Base-by-base conservation (phyloP, 768 basidiomycete species). In the Xerocomellus intermedius region DNA sequence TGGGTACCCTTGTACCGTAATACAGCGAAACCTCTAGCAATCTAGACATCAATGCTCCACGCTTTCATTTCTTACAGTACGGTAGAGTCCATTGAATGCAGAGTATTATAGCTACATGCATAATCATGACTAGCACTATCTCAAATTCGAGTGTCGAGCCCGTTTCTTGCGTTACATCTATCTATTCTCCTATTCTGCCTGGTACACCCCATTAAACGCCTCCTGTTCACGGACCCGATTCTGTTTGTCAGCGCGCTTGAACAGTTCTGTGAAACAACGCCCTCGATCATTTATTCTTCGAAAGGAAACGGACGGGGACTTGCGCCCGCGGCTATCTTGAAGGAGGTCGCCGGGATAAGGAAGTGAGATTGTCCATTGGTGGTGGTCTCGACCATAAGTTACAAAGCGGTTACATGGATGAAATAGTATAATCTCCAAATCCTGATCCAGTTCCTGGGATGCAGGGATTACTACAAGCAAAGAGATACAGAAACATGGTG, bases 191-290 rank as follows among this genome's bases (percentile, higher is more conserved):
- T 26, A 22, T 48, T 2, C 28, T 28, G 28, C 60, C 37, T 47
- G 62, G 35, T 70, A 70, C 7, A 60, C 50, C 4, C 41, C 71
- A 57, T 86, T 86, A 17, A 76, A 68, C 3, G 57, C 67, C 17
- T 69, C 72, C 66, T 85, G 85, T 60, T 77, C 78, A 55, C 71
- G 62, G 4, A 74, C 79, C 6, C 73, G 75, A 26, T 67, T 73
- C 13, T 76, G 76, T 53, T 86, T 81, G 4, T 82, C 83, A 8
- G 74, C 73, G 19, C 85, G 78, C 59, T 79, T 78, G 63, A 82
- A 81, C 60, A 89, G 55, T 61, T 88, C 87, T 86, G 52, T 13
- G 8, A 17, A 41, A 44, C 26, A 4, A 33, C 0, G 21, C 38
- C 22, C 39, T 51, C 45, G 35, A 28, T 33, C 6, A 38, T 24